These are phyloP conservation scores for Magnusiomyces suaveolens DNA, from an alignment of 1,139 yeast genomes.

Conservation along the genomic window DNA sequence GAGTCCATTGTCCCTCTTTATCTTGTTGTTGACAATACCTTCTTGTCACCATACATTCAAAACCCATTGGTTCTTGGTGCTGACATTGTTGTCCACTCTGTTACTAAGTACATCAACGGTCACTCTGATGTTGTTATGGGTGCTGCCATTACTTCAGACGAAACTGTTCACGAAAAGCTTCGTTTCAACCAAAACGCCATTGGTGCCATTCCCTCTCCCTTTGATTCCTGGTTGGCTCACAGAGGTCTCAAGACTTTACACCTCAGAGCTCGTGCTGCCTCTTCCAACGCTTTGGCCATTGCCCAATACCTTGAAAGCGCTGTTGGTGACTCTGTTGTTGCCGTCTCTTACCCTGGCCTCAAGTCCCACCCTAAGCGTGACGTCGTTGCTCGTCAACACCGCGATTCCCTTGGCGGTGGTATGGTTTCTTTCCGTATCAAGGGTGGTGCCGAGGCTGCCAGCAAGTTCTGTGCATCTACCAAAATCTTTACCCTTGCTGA, in stretches of 20 bases:
- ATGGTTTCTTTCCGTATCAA: constrained; percentile 80
- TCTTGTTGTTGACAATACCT: constrained; percentile 86
- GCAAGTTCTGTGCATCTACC: constrained; percentile 63
- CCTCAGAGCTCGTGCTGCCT: constrained; percentile 64
- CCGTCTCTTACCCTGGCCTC: constrained; percentile 79
- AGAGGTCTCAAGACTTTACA: constrained; percentile 85
- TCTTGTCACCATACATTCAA: constrained; percentile 84
- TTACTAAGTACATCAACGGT: constrained; percentile 85
- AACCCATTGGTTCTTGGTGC: constrained; percentile 81
- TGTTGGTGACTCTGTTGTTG: constrained; percentile 42
- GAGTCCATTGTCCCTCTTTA: constrained; percentile 38
- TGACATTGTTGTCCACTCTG: constrained; percentile 73
- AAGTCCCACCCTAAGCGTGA: constrained; percentile 53
- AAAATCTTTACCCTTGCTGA: constrained; percentile 79
- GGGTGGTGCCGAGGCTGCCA: constrained; percentile 73
- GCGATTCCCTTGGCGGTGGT: constrained; percentile 84
- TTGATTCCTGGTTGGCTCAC: constrained; percentile 89
- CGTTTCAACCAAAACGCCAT: constrained; percentile 79
- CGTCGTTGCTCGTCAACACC: constrained; percentile 65
- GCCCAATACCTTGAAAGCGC: constrained; percentile 51
- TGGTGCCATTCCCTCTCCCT: constrained; percentile 84
- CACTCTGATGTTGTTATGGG: constrained; percentile 92
- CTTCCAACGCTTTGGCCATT: constrained; percentile 55
- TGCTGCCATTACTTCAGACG: constrained; percentile 61
- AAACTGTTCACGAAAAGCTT: constrained; percentile 50